Evolutionary conservation across 2,329 filamentous ascomycete species (phyloP).

Genomic region (Talaromyces sp.): DNA sequence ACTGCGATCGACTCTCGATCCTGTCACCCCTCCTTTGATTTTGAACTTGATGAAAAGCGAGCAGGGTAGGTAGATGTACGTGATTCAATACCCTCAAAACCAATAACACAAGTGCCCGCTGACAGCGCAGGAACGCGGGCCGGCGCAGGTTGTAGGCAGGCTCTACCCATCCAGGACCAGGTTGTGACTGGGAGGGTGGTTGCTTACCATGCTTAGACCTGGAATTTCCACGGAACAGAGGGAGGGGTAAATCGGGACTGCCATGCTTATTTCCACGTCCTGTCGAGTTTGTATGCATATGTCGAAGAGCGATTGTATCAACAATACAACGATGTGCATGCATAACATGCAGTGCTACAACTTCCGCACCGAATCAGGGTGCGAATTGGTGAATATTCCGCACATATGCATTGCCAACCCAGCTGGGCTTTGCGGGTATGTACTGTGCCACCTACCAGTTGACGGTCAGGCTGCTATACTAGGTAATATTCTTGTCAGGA

Average conservation of each 20-base stretch:
- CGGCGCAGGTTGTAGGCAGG: neutral
- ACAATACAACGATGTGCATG: neutral
- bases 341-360: neutral
- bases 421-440: neutral
- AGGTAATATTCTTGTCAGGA: neutral
- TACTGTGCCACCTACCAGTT: neutral
- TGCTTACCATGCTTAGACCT: neutral
- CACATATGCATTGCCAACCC: neutral
- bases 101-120: constrained; percentile 6
- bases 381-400: neutral
- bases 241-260: neutral
- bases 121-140: constrained; percentile 15
- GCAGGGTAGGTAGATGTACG: neutral
- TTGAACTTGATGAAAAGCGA: neutral
- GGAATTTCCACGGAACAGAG: neutral
- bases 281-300: neutral
- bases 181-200: neutral
- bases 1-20: neutral
- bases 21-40: neutral
- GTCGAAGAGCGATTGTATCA: neutral
- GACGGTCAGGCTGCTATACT: neutral
- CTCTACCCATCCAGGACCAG: neutral
- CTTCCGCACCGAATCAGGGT: neutral
- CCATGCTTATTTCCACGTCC: neutral
- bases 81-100: neutral